phyloP scores from a whole-genome alignment of 192 early-diverging fungal genomes.

The Coemansia aciculifera region DNA sequence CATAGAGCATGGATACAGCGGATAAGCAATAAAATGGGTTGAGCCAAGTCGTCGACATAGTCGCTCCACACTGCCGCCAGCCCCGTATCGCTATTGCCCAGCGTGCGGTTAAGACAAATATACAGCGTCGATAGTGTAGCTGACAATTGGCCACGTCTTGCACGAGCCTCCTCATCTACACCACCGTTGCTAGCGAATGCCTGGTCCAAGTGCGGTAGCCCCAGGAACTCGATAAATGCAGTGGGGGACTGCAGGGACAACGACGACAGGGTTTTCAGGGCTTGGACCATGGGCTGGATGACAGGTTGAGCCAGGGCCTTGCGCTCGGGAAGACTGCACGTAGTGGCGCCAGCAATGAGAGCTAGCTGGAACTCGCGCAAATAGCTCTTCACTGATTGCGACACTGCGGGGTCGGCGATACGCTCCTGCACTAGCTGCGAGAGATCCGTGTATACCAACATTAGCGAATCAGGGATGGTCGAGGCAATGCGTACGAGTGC shows the following conservation, averaged over 20 bases:
- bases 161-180: slow-evolving; percentile 15
- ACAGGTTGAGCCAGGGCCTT: slow-evolving; percentile 36
- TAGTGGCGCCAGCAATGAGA: slow-evolving; percentile 33
- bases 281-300: slow-evolving; percentile 34
- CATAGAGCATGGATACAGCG: slow-evolving; percentile 45
- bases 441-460: slow-evolving; percentile 27
- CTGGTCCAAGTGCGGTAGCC: slow-evolving; percentile 30
- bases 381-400: slow-evolving; percentile 29
- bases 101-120: slow-evolving; percentile 36
- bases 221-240: slow-evolving; percentile 25
- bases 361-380: slow-evolving; percentile 49
- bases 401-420: slow-evolving; percentile 22
- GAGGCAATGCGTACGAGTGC: slow-evolving; percentile 40
- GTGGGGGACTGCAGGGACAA: slow-evolving; percentile 29
- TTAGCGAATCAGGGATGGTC: slow-evolving; percentile 45
- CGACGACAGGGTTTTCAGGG: slow-evolving; percentile 15
- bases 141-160: slow-evolving; percentile 7
- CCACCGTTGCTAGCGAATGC: slow-evolving; percentile 1
- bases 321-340: slow-evolving; percentile 26
- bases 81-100: slow-evolving; percentile 4
- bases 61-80: slow-evolving; percentile 46
- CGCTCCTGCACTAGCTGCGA: slow-evolving; percentile 29
- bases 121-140: slow-evolving; percentile 31
- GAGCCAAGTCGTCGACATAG: slow-evolving; percentile 19
- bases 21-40: slow-evolving; percentile 23